phyloP scores from a whole-genome alignment of 2,329 filamentous ascomycete genomes.

The Raffaelea albimanens region DNA sequence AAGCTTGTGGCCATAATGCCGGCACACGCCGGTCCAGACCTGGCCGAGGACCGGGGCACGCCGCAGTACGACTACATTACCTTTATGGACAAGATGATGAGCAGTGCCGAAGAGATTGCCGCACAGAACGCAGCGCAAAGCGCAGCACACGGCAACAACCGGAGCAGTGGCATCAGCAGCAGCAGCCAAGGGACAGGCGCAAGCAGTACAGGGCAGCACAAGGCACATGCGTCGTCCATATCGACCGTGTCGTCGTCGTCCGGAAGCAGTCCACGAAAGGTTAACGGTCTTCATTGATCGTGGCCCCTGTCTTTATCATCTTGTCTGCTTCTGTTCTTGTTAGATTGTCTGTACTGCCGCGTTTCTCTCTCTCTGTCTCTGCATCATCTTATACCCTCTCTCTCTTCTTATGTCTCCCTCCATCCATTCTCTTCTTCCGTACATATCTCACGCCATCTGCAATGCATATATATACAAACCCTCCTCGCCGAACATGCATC shows the following conservation, averaged over 20 bases:
- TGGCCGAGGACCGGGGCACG: conserved; percentile 73
- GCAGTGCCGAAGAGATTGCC: not conserved
- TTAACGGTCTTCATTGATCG: not conserved
- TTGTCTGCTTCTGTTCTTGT: not conserved
- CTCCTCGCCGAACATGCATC: no score
- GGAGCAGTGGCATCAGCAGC: not conserved
- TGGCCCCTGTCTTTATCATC: not conserved
- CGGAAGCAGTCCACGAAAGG: conserved; percentile 1
- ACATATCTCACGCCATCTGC: not conserved
- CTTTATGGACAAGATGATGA: conserved; percentile 86
- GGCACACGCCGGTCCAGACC: conserved; percentile 68
- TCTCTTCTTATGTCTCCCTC: not conserved
- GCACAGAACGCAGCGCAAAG: not conserved
- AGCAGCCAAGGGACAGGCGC: not conserved
- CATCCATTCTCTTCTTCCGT: not conserved
- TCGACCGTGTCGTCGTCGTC: conserved; percentile 5
- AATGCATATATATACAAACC: not conserved
- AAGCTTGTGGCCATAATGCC: conserved; percentile 85
- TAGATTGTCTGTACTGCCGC: no score
- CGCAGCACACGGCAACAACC: not conserved
- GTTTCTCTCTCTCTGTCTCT: no score
- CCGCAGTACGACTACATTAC: conserved; percentile 93
- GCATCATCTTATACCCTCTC: no score
- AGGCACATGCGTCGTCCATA: conserved; percentile 3
- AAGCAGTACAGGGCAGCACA: conserved; percentile 1